Conservation (phyloP, 192 early-diverging fungal genomes). For the Backusella luteola region DNA sequence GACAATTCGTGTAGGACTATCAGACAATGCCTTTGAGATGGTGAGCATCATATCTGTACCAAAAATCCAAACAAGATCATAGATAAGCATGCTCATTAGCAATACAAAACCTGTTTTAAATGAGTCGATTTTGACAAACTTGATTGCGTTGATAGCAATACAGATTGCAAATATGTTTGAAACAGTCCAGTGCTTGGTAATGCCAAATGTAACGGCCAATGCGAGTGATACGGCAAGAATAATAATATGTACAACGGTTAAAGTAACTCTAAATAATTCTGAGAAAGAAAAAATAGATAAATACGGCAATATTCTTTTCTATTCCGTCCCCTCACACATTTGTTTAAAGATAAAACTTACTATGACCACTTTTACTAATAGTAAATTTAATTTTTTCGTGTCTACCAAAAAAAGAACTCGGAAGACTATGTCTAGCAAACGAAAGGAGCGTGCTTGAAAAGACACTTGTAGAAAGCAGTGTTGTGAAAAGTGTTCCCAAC, state of each 20-base stretch:
- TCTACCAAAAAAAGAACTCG: constrained; percentile 38
- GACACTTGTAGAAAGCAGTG: constrained; percentile 33
- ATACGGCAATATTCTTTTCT: neutral
- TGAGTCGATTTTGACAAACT: constrained; percentile 85
- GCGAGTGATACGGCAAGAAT: constrained; percentile 53
- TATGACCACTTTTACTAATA: constrained; percentile 63
- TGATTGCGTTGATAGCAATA: constrained; percentile 81
- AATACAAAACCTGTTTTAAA: constrained; percentile 96
- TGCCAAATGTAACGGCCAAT: constrained; percentile 69
- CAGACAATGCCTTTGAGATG: constrained; percentile 85
- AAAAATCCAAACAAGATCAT: constrained; percentile 99
- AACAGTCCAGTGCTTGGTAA: constrained; percentile 89
- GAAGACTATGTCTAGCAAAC: constrained; percentile 46
- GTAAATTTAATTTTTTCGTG: constrained; percentile 72
- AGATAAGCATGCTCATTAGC: constrained; percentile 84
- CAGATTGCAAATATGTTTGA: constrained; percentile 85
- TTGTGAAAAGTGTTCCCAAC: constrained; percentile 60
- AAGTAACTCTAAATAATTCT: constrained; percentile 52
- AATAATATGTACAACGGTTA: constrained; percentile 67
- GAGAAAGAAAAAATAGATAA: neutral
- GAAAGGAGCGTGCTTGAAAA: constrained; percentile 57
- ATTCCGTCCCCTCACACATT: neutral
- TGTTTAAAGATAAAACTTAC: constrained; percentile 33
- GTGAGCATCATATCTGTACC: constrained; percentile 97
- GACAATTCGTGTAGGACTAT: constrained; percentile 92